Percentiles rank a stretch among this genome's conserved stretches.
These are phyloP conservation scores for Annona cherimola DNA, from an alignment of 164 flowering plant genomes.

Conservation along the genomic window DNA sequence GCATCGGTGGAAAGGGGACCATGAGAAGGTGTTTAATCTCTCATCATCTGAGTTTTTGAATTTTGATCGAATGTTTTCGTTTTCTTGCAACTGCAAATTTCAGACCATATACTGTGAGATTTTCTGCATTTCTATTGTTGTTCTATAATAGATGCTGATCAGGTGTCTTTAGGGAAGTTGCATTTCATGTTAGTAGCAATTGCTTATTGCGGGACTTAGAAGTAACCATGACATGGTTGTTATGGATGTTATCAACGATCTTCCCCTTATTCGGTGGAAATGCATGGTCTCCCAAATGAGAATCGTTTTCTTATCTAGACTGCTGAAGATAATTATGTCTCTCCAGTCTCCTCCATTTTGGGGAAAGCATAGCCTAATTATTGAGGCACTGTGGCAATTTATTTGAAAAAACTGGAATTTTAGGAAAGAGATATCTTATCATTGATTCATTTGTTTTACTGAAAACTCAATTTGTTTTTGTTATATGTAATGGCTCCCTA, in stretches of 20 bases:
- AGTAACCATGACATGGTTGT: no score
- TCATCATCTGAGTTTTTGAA: neutral
- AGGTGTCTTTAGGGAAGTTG: no score
- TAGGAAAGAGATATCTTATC: neutral
- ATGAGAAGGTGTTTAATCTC: constrained; percentile 36
- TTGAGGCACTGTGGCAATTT: no score
- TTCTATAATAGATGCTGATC: no score
- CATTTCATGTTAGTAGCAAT: no score
- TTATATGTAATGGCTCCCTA: neutral
- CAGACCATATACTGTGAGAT: neutral
- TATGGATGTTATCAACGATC: neutral
- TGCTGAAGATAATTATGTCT: no score
- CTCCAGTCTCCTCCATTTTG: neutral
- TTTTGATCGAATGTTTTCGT: neutral
- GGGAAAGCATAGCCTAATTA: no score
- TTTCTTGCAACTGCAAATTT: neutral
- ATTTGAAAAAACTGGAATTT: neutral
- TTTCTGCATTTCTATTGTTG: neutral
- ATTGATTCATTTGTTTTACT: no score
- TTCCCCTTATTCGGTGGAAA: neutral
- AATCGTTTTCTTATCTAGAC: no score
- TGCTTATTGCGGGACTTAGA: no score
- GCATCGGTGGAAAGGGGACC: constrained; percentile 63
- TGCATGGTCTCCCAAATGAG: neutral
- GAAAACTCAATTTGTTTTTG: neutral